Evolutionary conservation across 2,329 filamentous ascomycete genomes (phyloP), one percentile per base, ranked within the genome.

Genomic region (Aphanoascus verrucosus): DNA sequence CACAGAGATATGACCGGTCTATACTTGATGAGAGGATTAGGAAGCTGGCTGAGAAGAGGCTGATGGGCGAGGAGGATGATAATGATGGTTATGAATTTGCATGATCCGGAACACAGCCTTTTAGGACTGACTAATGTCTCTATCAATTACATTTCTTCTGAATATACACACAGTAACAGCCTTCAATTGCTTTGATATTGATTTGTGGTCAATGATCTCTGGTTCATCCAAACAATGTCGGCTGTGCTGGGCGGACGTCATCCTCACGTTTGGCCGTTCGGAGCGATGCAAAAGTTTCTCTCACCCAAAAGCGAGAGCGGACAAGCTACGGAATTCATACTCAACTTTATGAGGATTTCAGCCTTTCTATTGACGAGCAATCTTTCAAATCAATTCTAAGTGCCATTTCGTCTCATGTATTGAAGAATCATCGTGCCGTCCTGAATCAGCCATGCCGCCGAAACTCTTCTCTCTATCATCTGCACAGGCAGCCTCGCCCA

Each of bases 21-120:
- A 79, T 96, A 23, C 70, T 98, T 61, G 85, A 85, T 41, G 88
- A 91, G 63, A 97, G 97, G 80, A 97, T 98, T 64, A 78, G 84
- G 49, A 87, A 94, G 65, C 63, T 93, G 62, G 89, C 83, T 0
- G 90, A 96, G 74, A 76, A 75, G 64, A 77, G 82, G 64, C 70
- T 83, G 40, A 75, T 77, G 55, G 82, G 80, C 7, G 71, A 80
- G 66, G 80, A 80, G 17, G 83, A 79, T 15, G 79, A 81, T 57
- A 73, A 77, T 50, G 69, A 72, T 59, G 70, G 72, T 45, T 53
- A 54, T 15, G 34, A 45, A 8, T 43, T 32, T 35, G 48, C 23
- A 47, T 44, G 44, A 54, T 37, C 15, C 8, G n/a, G 23, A 28
- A 28, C 23, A 3, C 7, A 7, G 23, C 3, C 23, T 3, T 28